Conservation (phyloP, 345 rosid species). For the Lagerstroemia speciosa region DNA sequence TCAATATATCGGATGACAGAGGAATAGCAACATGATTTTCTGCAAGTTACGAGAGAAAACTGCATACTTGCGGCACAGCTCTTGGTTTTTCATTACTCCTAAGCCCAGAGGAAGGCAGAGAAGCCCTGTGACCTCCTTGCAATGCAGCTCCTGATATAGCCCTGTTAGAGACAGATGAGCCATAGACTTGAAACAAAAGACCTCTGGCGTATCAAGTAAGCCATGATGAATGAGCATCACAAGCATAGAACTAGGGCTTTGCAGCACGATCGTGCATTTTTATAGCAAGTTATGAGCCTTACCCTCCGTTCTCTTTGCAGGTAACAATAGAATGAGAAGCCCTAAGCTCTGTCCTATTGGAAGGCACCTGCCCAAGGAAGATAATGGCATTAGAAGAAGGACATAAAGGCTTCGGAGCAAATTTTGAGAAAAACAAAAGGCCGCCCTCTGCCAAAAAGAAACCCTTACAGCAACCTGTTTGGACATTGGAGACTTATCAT, state of each 20-base stretch:
- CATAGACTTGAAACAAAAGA: not conserved
- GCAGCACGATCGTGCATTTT: not conserved
- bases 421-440: not conserved
- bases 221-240: not conserved
- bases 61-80: constrained; percentile 29
- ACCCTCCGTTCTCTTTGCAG: constrained; percentile 64
- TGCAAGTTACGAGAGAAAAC: not conserved
- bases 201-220: not conserved
- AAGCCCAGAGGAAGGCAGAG: constrained; percentile 34
- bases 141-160: constrained; percentile 21
- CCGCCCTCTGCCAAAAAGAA: not conserved
- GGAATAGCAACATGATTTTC: constrained; percentile 1
- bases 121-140: constrained; percentile 35
- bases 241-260: not conserved
- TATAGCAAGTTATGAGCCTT: constrained; percentile 14
- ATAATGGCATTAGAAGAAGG: not conserved
- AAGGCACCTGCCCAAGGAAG: constrained; percentile 27
- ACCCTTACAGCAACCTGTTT: constrained; percentile 4
- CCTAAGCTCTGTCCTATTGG: constrained; percentile 29
- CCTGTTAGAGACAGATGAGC: not conserved
- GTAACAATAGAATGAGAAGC: constrained; percentile 28
- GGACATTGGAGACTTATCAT: constrained; percentile 18
- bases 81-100: constrained; percentile 32
- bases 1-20: not conserved
- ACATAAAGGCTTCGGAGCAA: not conserved